Evolutionary conservation across 331 rosid genomes (phyloP), one percentile per base, ranked within the genome.

Genomic region (Phaseolus coccineus): DNA sequence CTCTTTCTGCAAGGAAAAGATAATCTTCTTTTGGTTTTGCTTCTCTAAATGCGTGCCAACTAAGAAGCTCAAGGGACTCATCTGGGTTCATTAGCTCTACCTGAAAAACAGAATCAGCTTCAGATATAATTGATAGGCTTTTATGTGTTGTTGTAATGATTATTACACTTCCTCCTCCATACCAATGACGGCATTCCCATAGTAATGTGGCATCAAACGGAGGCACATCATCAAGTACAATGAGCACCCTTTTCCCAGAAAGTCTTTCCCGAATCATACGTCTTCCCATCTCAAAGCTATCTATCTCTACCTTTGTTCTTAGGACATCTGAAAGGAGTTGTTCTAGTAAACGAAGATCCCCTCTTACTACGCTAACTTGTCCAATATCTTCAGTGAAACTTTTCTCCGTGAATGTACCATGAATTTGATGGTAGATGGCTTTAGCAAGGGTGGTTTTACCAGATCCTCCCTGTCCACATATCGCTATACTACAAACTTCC

Each of bases 41-140:
- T 24, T 59, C 2, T 16, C 44, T n/a, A 48, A 79, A 71, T 14
- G 78, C 78, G 25, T 71, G 72, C 77, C 71, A 69, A 59, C 71
- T 78, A 28, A 78, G 47, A 57, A 78, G 82, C 63, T 69, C 77
- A 19, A 78, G 83, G 71, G 77, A 79, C 33, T 79, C 24, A 0
- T 24, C 1, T 33, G 9, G 1, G 2, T 59, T 22, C 82, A 69
- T 46, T 57, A 8, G 15, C 4, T 22, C 1, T 5, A 46, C 13
- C 5, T 0, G 4, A 6, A 0, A 24, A 0, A 71, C 0, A 78
- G 1, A 12, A 46, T 46, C 31, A 74, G 7, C 69, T 42, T 15
- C 0, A 58, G 15, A 7, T 0, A 2, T 0, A 0, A 4, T 8
- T 3, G 58, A 46, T 1, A 73, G 3, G 3, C 4, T 12, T 10